Conservation (phyloP, 345 rosid species). For the Kandelia obovata region DNA sequence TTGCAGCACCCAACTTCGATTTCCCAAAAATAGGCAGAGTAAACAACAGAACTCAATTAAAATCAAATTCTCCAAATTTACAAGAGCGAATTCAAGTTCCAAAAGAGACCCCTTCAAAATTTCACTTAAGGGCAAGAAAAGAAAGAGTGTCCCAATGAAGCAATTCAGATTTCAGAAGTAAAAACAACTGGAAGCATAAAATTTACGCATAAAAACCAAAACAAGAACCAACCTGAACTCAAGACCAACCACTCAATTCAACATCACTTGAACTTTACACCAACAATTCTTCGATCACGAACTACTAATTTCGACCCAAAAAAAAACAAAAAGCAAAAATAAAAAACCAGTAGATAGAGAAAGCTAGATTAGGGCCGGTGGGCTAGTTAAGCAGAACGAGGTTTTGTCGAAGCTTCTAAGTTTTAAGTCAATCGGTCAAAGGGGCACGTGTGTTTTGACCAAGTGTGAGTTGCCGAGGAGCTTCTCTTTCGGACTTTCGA, state of each 20-base stretch:
- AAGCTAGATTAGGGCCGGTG: conserved; percentile 22
- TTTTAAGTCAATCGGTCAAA: conserved; percentile 12
- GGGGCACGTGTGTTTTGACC: conserved; percentile 25
- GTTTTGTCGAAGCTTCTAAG: conserved; percentile 22
- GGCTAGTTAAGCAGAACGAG: neutral
- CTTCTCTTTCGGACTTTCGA: too few relatives aligned
- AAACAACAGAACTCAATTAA: neutral
- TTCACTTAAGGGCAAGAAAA: neutral
- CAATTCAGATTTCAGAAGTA: conserved; percentile 9
- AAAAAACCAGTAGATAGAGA: neutral
- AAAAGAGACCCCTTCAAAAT: neutral
- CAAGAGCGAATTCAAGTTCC: conserved; percentile 6
- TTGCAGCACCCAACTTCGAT: conserved; percentile 9
- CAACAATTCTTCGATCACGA: conserved; percentile 4
- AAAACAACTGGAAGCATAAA: neutral
- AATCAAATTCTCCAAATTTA: neutral
- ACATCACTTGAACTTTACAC: neutral
- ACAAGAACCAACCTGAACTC: conserved; percentile 15
- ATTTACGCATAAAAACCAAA: neutral
- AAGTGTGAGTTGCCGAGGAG: conserved; percentile 6
- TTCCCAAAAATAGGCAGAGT: conserved; percentile 10
- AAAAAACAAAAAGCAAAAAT: neutral
- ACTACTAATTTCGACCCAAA: neutral
- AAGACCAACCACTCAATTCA: neutral
- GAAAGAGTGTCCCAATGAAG: neutral